A percentile compares a stretch with the other conserved stretches of the same genome.
These are phyloP conservation scores for Erodium trifolium DNA, from an alignment of 441 rosid genomes.

Conservation along the genomic window DNA sequence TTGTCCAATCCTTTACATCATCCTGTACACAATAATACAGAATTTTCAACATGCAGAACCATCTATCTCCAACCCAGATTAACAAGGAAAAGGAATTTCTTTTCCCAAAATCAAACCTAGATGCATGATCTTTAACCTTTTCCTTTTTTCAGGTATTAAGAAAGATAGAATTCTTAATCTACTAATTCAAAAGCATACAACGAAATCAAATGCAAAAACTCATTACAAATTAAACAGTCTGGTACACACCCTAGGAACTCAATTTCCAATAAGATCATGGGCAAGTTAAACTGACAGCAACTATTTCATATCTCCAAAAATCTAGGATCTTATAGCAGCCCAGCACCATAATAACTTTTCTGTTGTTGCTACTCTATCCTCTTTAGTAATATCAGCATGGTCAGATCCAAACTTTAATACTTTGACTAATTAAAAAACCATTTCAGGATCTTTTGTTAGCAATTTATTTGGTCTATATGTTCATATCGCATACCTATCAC, in stretches of 20 bases:
- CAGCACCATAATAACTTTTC: neutral
- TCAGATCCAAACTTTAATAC: neutral
- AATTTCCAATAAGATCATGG: neutral
- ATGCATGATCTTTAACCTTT: neutral
- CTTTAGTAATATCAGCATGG: neutral
- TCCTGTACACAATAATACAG: slow-evolving; percentile 33
- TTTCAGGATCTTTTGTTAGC: neutral
- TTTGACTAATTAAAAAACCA: too few relatives aligned
- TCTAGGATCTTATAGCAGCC: neutral
- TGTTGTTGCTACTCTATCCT: too few relatives aligned
- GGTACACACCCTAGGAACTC: neutral
- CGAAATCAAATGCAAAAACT: too few relatives aligned
- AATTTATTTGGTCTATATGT: too few relatives aligned
- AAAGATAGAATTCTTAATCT: too few relatives aligned
- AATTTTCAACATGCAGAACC: slow-evolving; percentile 6
- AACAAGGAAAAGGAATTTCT: neutral
- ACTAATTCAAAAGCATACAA: neutral
- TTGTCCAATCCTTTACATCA: slow-evolving; percentile 80
- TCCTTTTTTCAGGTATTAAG: neutral
- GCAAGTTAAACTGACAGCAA: neutral
- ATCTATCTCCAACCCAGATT: neutral
- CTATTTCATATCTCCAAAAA: neutral
- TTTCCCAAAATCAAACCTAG: neutral
- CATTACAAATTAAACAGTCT: neutral
- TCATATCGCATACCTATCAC: too few relatives aligned